Base-by-base conservation (phyloP, 192 early-diverging fungal species). In the Dissophora globulifera region DNA sequence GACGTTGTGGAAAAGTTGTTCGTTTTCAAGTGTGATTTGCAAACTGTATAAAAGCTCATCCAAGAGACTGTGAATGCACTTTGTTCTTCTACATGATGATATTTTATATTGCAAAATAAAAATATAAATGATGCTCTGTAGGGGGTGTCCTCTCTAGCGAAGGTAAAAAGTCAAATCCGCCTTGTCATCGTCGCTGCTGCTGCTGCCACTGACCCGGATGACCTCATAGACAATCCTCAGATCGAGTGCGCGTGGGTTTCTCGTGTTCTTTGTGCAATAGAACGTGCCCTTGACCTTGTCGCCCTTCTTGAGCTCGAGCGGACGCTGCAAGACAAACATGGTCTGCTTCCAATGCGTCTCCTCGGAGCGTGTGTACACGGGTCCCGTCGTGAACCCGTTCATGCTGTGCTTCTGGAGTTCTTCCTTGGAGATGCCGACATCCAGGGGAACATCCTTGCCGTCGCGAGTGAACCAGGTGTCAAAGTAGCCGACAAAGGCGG, bases 331-430 rank as follows among this genome's bases (percentile, higher is more conserved):
- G 92, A 98, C 96, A 80, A 99, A 98, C 41, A 99, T 95, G 26
- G 98, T 98, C 84, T 99, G 97, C 83, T 98, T 98, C 98, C 98
- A 99, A 76, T 99, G 98, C n/a, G 98, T 99, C 85, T 97, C 67
- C 51, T 71, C 62, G 91, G 81, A 88, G 82, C 67, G 86, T 82
- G 67, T 93, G 87, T 6, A 94, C 90, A 31, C 97, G 86, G 59
- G 96, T 91, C 76, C 93, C 82, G 79, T 81, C 20, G 74, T 78
- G 56, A 81, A 81, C 25, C 67, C 54, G 20, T 61, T 78, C 58
- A 90, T 74, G 1, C 6, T 4, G 27, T 56, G 35, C 38, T 53
- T 47, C 63, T 52, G 60, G 41, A 67, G 56, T 50, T 71, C 69
- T 29, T 67, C 69, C 67, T 65, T 67, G 2, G 46, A 51, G 43